Conservation (phyloP, 768 basidiomycete genomes). For the Russula compacta region DNA sequence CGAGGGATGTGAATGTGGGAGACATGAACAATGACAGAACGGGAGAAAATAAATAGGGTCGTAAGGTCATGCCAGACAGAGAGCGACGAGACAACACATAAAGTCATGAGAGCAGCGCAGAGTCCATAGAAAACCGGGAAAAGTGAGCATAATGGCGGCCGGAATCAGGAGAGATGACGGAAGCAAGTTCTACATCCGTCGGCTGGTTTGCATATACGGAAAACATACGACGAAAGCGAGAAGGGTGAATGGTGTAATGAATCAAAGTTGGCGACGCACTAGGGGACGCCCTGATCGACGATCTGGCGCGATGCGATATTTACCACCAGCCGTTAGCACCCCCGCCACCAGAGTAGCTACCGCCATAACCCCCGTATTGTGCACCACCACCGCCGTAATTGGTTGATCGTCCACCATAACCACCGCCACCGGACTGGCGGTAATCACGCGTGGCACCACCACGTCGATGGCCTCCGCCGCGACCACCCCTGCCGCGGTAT, state of each 20-base stretch:
- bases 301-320: conserved; percentile 20
- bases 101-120: conserved; percentile 55
- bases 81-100: conserved; percentile 47
- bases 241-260: not conserved
- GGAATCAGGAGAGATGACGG: not conserved
- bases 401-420: conserved; percentile 28
- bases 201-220: conserved; percentile 2
- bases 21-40: conserved; percentile 30
- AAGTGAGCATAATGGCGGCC: conserved; percentile 3
- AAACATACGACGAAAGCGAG: conserved; percentile 1
- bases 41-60: conserved; percentile 22
- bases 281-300: not conserved
- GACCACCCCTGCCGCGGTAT: conserved; percentile 43
- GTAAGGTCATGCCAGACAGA: conserved; percentile 31
- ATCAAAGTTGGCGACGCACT: not conserved
- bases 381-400: conserved; percentile 29
- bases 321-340: conserved; percentile 39
- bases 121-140: conserved; percentile 27
- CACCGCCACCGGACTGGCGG: conserved; percentile 31
- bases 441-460: conserved; percentile 45
- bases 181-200: not conserved
- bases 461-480: conserved; percentile 46
- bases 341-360: conserved; percentile 24
- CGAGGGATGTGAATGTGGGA: conserved; percentile 25
- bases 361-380: conserved; percentile 24